phyloP scores from a whole-genome alignment of 176 grass and related monocot species.

The Tillandsia fasciculata region DNA sequence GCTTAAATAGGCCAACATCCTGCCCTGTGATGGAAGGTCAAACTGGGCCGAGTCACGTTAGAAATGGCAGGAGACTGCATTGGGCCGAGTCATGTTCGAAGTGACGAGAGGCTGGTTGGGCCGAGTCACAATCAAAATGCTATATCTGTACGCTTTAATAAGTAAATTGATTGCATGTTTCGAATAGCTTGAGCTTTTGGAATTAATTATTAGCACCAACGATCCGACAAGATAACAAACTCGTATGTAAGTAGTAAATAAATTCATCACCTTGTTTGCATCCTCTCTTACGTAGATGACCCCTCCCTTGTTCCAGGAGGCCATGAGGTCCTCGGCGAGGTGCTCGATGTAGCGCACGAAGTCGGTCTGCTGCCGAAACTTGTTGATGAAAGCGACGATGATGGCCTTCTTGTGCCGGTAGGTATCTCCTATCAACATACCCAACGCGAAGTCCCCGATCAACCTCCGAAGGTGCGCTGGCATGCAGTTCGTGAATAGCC shows the following conservation, averaged over 20 bases:
- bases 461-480: background rate
- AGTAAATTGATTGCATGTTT: too few relatives aligned
- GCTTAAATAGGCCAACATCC: too few relatives aligned
- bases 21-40: too few relatives aligned
- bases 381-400: background rate
- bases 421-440: conserved; percentile 8
- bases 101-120: too few relatives aligned
- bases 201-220: too few relatives aligned
- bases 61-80: too few relatives aligned
- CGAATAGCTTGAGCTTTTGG: too few relatives aligned
- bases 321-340: background rate
- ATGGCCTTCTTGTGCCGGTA: conserved; percentile 10
- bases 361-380: background rate
- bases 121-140: too few relatives aligned
- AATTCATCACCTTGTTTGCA: conserved; percentile 5
- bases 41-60: too few relatives aligned
- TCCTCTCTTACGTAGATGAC: background rate
- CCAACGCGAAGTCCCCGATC: conserved; percentile 4
- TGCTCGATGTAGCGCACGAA: conserved; percentile 7
- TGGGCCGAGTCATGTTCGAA: too few relatives aligned
- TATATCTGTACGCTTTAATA: too few relatives aligned
- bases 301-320: background rate
- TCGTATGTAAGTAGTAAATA: background rate
- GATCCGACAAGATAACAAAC: too few relatives aligned
- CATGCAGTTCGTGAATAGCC: conserved; percentile 6